These are phyloP conservation scores for Mortierella polycephala DNA, from an alignment of 371 early-diverging fungal species.

Conservation along the genomic window DNA sequence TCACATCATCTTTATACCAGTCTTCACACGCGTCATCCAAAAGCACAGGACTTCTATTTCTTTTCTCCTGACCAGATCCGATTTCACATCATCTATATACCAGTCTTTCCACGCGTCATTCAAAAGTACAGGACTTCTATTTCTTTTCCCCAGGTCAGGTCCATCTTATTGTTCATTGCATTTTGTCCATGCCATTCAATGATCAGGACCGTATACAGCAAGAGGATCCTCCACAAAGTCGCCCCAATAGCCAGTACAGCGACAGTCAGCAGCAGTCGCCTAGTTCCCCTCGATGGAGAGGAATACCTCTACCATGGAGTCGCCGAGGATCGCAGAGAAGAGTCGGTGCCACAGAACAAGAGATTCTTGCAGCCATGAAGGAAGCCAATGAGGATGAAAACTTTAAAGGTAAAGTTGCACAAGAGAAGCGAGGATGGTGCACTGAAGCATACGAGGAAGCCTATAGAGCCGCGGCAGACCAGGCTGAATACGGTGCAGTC, in stretches of 20 bases:
- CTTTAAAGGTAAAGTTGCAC: neutral
- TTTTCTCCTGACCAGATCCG: no score
- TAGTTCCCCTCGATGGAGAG: conserved; percentile 8
- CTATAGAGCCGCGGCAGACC: no score
- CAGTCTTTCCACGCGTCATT: no score
- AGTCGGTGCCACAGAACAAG: conserved; percentile 14
- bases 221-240: neutral
- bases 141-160: no score
- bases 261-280: neutral
- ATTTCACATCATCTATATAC: no score
- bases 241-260: neutral
- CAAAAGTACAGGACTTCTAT: no score
- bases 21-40: no score
- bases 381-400: conserved; percentile 8
- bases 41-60: no score
- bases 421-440: neutral
- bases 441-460: no score
- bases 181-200: neutral
- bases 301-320: conserved; percentile 12
- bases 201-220: neutral
- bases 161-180: neutral
- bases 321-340: conserved; percentile 9
- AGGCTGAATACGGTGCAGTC: neutral
- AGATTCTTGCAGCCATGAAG: conserved; percentile 35
- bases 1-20: no score